phyloP scores from a whole-genome alignment of 2,329 filamentous ascomycete species.

The Monilinia fructicola region DNA sequence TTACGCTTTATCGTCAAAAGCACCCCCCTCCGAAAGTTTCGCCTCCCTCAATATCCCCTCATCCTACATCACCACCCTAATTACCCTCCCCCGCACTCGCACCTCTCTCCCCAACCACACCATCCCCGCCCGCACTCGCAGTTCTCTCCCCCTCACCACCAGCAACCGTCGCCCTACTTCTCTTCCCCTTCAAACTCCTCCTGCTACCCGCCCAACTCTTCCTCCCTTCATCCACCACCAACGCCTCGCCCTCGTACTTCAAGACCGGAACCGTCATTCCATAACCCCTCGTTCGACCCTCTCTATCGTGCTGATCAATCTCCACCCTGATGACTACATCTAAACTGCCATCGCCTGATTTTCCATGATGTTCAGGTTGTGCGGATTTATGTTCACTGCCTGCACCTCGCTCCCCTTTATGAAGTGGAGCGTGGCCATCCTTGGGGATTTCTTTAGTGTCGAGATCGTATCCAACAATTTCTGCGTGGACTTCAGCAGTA shows the following conservation, averaged over 20 bases:
- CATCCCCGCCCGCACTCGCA: background rate
- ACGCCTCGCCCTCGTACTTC: conserved; percentile 24
- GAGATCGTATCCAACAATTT: conserved; percentile 25
- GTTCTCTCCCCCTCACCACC: background rate
- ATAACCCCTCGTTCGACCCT: conserved; percentile 79
- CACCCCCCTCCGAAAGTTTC: too few species aligned
- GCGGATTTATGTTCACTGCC: conserved; percentile 79
- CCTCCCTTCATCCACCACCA: background rate
- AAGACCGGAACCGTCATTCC: conserved; percentile 73
- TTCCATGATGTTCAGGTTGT: conserved; percentile 28
- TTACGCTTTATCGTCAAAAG: background rate
- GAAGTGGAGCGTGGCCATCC: conserved; percentile 69
- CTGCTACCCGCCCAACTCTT: background rate
- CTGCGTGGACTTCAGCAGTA: background rate
- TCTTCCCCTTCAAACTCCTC: conserved; percentile 6
- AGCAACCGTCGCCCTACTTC: background rate
- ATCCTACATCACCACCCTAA: background rate
- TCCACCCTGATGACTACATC: conserved; percentile 87
- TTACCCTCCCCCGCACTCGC: background rate
- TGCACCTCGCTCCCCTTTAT: conserved; percentile 72
- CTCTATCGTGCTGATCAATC: conserved; percentile 76
- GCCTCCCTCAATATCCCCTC: background rate
- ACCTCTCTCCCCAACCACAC: background rate
- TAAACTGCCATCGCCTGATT: conserved; percentile 66
- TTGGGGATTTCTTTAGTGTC: conserved; percentile 46